Evolutionary conservation across 2,329 filamentous ascomycete species (phyloP).

Genomic region (Xylaria sp.): DNA sequence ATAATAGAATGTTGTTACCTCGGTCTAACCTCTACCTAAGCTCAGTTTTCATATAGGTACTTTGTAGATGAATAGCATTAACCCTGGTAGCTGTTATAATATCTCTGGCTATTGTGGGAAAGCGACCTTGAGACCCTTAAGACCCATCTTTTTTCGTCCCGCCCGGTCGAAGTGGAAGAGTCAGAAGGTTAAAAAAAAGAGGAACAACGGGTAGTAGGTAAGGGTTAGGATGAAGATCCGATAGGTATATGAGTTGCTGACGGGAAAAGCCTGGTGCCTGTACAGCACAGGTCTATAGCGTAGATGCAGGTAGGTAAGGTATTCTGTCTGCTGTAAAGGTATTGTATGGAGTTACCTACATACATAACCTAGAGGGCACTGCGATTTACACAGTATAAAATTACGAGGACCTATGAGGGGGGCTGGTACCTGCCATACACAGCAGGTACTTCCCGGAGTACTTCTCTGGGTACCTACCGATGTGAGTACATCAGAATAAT

Average conservation of each 20-base stretch:
- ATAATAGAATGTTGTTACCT: slow-evolving; percentile 4
- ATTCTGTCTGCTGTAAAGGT: neutral
- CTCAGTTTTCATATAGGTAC: neutral
- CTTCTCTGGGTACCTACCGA: neutral
- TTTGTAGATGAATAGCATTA: neutral
- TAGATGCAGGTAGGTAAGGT: neutral
- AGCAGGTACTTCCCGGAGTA: neutral
- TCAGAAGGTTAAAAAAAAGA: slow-evolving; percentile 4
- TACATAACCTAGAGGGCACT: too few relatives aligned
- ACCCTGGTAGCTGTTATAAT: slow-evolving; percentile 3
- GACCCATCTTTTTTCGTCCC: slow-evolving; percentile 14
- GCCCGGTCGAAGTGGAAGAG: neutral
- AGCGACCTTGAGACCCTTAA: slow-evolving; percentile 30
- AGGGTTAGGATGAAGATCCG: neutral
- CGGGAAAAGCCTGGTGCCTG: neutral
- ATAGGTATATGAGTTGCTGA: slow-evolving; percentile 7
- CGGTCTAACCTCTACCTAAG: slow-evolving; percentile 5
- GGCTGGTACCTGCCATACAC: neutral
- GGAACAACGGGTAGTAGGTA: neutral
- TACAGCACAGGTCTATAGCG: too few relatives aligned
- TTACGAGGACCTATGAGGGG: neutral
- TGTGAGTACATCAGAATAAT: neutral
- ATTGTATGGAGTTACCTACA: neutral
- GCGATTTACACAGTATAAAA: slow-evolving; percentile 19
- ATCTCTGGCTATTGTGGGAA: slow-evolving; percentile 8